These are phyloP conservation scores for Vigna reflexopilosa DNA, from an alignment of 306 rosid genomes.

Conservation along the genomic window DNA sequence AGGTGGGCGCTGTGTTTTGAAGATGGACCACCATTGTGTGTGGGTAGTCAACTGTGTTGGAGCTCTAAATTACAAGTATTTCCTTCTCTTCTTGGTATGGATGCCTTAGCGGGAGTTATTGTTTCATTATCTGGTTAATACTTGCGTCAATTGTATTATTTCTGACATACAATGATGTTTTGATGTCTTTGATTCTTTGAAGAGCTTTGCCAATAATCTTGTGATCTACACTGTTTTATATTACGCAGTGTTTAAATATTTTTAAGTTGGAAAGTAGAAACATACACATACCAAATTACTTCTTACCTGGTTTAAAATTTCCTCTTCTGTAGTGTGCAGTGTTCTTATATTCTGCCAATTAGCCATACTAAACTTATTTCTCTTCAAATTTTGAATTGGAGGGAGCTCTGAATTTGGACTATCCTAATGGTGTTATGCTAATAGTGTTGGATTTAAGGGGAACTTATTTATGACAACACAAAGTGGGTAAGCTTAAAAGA, in stretches of 20 bases:
- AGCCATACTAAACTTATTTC: constrained; percentile 6
- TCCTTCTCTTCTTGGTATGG: constrained; percentile 95
- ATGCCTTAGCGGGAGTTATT: constrained; percentile 23
- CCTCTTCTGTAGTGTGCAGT: constrained; percentile 3
- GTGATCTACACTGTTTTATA: not conserved
- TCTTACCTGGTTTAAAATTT: constrained; percentile 7
- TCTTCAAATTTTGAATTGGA: constrained; percentile 26
- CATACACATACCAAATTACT: not conserved
- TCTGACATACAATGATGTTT: constrained; percentile 31
- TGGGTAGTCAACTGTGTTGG: constrained; percentile 99
- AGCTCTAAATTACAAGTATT: constrained; percentile 91
- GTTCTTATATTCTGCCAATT: not conserved
- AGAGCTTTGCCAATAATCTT: constrained; percentile 17
- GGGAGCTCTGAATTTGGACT: constrained; percentile 21
- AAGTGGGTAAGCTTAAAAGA: not conserved
- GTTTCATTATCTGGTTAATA: constrained; percentile 5
- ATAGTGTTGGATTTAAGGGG: not conserved
- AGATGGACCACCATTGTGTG: constrained; percentile 99
- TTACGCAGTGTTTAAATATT: not conserved
- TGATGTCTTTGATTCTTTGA: constrained; percentile 10
- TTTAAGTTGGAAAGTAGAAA: not conserved
- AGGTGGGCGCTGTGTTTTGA: constrained; percentile 98
- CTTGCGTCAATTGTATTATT: constrained; percentile 2
- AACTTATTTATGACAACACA: constrained; percentile 32
- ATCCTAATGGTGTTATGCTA: constrained; percentile 18